Conservation (phyloP, 2,329 filamentous ascomycete genomes). For the Ceratocystis harringtonii region DNA sequence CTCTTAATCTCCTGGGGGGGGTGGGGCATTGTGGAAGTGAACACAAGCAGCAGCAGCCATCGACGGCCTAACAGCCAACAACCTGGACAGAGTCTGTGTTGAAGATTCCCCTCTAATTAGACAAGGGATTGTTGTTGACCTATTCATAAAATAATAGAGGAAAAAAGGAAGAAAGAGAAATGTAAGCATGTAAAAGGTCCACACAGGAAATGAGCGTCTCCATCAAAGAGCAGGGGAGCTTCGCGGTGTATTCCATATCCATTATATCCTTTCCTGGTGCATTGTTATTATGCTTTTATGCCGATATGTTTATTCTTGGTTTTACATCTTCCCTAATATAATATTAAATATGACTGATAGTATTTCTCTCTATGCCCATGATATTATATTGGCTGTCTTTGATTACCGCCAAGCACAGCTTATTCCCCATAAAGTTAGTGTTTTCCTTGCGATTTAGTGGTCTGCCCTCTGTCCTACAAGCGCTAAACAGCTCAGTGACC, state of each 20-base stretch:
- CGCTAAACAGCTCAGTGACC: not conserved
- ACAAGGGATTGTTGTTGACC: not conserved
- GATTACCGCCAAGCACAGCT: not conserved
- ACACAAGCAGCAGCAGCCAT: no score
- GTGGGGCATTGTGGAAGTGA: no score
- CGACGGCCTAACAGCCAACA: no score
- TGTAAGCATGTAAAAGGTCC: not conserved
- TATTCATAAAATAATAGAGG: not conserved
- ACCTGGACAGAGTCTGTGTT: no score
- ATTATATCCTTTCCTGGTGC: no score
- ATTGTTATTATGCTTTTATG: not conserved
- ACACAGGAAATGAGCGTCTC: slow-evolving; percentile 1
- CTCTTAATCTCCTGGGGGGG: no score
- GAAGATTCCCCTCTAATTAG: no score
- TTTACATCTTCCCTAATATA: not conserved
- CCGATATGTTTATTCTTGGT: not conserved
- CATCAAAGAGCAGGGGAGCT: not conserved
- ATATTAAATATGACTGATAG: not conserved
- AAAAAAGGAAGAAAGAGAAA: not conserved
- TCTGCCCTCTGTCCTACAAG: not conserved
- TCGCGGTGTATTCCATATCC: no score
- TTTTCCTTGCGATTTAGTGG: not conserved
- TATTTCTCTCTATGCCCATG: not conserved
- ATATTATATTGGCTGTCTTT: not conserved
- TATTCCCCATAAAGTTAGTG: not conserved